Evolutionary conservation across 2,329 filamentous ascomycete genomes (phyloP).

Genomic region (Lachnellula willkommii): DNA sequence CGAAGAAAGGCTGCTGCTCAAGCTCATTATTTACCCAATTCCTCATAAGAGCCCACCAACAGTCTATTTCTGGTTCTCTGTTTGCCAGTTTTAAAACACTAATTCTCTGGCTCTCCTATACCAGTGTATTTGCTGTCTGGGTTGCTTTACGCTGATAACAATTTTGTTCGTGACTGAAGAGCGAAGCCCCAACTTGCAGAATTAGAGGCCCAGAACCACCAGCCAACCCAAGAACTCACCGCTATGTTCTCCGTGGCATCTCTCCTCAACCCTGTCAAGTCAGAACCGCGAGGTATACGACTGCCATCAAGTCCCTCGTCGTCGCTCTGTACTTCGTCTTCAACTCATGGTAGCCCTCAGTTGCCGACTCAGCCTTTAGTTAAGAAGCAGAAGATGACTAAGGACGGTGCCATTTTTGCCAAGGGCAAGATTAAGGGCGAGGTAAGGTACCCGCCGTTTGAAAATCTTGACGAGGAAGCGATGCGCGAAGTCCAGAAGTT

Average conservation of each 20-base stretch:
- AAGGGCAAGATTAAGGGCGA: conserved; percentile 58
- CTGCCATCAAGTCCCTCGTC: conserved; percentile 38
- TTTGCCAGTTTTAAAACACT: conserved; percentile 25
- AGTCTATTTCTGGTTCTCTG: conserved; percentile 21
- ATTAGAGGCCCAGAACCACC: conserved; percentile 18
- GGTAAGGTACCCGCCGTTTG: conserved; percentile 70
- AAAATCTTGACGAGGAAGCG: conserved; percentile 56
- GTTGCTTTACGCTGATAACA: conserved; percentile 12
- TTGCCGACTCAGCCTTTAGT: conserved; percentile 26
- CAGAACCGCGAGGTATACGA: conserved; percentile 36
- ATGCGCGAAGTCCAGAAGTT: conserved; percentile 56
- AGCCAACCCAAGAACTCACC: conserved; percentile 23
- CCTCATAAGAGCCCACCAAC: conserved; percentile 20
- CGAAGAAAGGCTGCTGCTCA: conserved; percentile 22
- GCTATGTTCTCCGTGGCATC: conserved; percentile 60
- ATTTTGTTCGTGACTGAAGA: conserved; percentile 20
- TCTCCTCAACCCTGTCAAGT: conserved; percentile 56
- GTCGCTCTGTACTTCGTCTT: conserved; percentile 23
- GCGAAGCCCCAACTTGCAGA: conserved; percentile 23
- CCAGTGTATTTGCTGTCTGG: conserved; percentile 12
- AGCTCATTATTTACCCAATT: conserved; percentile 20
- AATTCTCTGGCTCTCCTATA: conserved; percentile 17
- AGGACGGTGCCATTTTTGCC: conserved; percentile 58
- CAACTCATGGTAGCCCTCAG: conserved; percentile 25
- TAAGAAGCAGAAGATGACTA: conserved; percentile 55